Conservation (phyloP, 148 eudicot species). For the Talinum fruticosum region DNA sequence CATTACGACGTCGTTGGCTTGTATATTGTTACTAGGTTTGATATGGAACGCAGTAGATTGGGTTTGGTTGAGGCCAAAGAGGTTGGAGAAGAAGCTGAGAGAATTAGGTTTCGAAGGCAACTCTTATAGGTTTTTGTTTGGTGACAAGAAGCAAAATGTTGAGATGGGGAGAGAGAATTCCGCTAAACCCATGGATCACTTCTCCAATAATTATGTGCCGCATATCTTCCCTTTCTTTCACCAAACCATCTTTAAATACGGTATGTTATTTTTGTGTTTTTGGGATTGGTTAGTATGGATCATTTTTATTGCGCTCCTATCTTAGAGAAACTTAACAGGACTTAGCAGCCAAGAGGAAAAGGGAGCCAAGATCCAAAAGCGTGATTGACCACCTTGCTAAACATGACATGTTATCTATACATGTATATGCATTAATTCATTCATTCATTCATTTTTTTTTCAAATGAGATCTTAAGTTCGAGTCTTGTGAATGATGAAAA, state of each 20-base stretch:
- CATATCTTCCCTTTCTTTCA: constrained; percentile 29
- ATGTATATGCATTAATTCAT: no score
- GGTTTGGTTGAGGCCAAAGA: constrained; percentile 53
- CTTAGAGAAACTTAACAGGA: no score
- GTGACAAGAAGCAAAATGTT: constrained; percentile 33
- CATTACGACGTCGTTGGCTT: constrained; percentile 16
- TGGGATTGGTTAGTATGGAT: no score
- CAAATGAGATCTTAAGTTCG: no score
- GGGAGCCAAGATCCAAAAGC: no score
- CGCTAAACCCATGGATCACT: constrained; percentile 29
- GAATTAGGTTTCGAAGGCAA: constrained; percentile 42
- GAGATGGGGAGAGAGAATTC: constrained; percentile 26
- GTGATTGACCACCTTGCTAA: no score
- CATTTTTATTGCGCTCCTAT: no score
- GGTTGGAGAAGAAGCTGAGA: constrained; percentile 33
- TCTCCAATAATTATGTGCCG: constrained; percentile 22
- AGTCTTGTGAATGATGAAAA: no score
- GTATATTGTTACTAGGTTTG: constrained; percentile 12
- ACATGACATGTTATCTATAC: no score
- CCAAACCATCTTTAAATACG: constrained; percentile 27
- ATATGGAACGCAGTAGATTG: constrained; percentile 34
- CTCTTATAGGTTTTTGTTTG: constrained; percentile 39
- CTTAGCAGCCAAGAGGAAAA: no score
- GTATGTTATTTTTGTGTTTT: no score
- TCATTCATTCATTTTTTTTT: no score